Base-by-base conservation (phyloP, 139 green algal species). In the Gonium pectorale region DNA sequence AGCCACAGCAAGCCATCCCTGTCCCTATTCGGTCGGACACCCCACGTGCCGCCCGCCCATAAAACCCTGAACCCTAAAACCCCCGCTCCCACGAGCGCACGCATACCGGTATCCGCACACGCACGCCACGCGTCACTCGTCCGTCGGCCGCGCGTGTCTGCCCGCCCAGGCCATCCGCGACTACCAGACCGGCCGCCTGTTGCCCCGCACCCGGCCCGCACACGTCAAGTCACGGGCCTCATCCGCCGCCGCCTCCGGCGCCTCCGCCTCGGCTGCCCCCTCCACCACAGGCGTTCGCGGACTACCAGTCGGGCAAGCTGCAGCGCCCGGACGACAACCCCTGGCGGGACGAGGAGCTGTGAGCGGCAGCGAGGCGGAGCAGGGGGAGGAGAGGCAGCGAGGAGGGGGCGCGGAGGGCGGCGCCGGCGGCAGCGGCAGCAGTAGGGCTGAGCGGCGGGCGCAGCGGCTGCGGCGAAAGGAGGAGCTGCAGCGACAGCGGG, bases 291-390 rank as follows among this genome's bases (percentile, higher is more conserved):
- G 95, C 95, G 0, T 98, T 97, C 82, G 1, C 8, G 5, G 95
- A 98, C 85, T 96, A 95, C 74, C 89, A 90, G 59, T 86, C 54
- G 11, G 95, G 95, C 0, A 60, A 63, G 59, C 83, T 98, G 63
- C 95, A 98, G 75, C 90, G 93, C 63, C 90, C 92, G 1, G 49
- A 90, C 19, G 95, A 98, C 84, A 90, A 98, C 78, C 86, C 90
- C 2, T 98, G 95, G 94, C 71, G 51, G 40, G 81, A 80, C 21
- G 84, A 88, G n/a, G 77, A 90, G 68, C 71, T 89, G 59, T 90
- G 64, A 89, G 21, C 60, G 60, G 17, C 9, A n/a, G 51, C 9
- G 31, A 19, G 7, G 11, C 13, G 72, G 37, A 52, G 56, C 29
- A 40, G 60, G 8, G 41, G 60, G 29, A 68, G 60, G 7, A 68